Base-by-base conservation (phyloP, 805 yeast genomes). In the Zygosaccharomyces rouxii region DNA sequence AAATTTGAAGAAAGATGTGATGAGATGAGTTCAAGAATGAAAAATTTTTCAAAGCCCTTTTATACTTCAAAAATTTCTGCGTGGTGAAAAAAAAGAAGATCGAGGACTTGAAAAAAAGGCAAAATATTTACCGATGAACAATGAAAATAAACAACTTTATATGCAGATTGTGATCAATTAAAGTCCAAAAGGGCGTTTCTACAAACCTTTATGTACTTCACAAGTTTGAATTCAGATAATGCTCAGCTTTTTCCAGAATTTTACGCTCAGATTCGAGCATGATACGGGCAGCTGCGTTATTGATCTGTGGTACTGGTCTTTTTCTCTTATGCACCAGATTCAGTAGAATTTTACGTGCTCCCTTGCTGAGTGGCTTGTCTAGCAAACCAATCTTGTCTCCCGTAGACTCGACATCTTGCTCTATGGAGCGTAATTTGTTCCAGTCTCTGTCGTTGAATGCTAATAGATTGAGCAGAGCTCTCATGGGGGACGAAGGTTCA, bases 401-500 rank as follows among this genome's bases (percentile, higher is more conserved):
- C 13, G 31, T 18, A 18, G 50, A 26, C 25, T 31, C 30, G 29
- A 38, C 21, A 38, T 42, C 43, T 40, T 38, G 44, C 29, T 45
- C 43, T 16, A 30, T 38, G 21, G 42, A 29, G n/a, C 23, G 39
- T 28, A 50, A 38, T 30, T 28, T 40, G 38, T 37, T 14, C 43
- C 70, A 56, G 30, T 67, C 65, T 0, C 54, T 45, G 1, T 60
- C 56, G 5, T 57, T 53, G 47, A 73, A 18, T 2, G 72, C 56
- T 3, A 74, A 49, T 3, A 76, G 51, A 21, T 62, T 72, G 13
- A 71, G 57, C 21, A 75, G 48, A 0, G 80, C 77, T 52, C 67
- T 68, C 0, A 81, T 70, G n/a, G 73, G 67, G 2, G 62, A 60
- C 0, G 80, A 68, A 9, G 77, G 73, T 18, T 63, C 64, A 1